A percentile compares a stretch with the other conserved stretches of the same genome.
Conservation (phyloP, 2,329 filamentous ascomycete genomes). For the Lasiodiplodia theobromae region DNA sequence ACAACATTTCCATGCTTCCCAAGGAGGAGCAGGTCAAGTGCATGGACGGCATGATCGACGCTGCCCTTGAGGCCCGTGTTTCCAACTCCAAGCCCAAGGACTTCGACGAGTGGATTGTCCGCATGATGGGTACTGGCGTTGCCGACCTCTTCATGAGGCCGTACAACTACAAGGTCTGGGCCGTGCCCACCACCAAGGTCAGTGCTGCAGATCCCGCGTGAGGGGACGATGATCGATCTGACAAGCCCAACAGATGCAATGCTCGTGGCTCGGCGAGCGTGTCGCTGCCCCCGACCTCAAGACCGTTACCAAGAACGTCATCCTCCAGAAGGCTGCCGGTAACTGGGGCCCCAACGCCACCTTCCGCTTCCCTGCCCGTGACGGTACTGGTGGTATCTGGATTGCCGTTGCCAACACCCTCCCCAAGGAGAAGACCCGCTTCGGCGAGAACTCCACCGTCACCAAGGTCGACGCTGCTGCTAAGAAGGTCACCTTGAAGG, state of each 20-base stretch:
- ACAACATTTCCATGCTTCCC: constrained; percentile 98
- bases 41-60: constrained; percentile 95
- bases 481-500: constrained; percentile 81
- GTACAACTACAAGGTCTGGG: constrained; percentile 99
- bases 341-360: constrained; percentile 99
- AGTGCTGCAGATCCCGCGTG: constrained; percentile 36
- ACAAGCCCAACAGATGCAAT: constrained; percentile 81
- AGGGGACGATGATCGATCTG: not conserved
- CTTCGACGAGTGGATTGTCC: constrained; percentile 98
- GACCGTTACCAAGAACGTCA: constrained; percentile 89
- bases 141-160: constrained; percentile 98
- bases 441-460: constrained; percentile 84
- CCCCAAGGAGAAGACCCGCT: constrained; percentile 88
- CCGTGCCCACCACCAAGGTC: constrained; percentile 96
- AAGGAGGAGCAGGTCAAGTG: constrained; percentile 96
- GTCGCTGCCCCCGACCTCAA: constrained; percentile 97
- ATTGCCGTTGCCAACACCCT: constrained; percentile 94
- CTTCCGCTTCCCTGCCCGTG: constrained; percentile 95
- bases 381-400: constrained; percentile 98
- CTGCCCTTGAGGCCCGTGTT: constrained; percentile 84
- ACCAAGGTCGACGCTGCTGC: constrained; percentile 84
- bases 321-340: constrained; percentile 93
- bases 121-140: constrained; percentile 87
- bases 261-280: constrained; percentile 96
- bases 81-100: constrained; percentile 90